phyloP scores from a whole-genome alignment of 805 yeast genomes.

The Lipomyces yamanashiensis region DNA sequence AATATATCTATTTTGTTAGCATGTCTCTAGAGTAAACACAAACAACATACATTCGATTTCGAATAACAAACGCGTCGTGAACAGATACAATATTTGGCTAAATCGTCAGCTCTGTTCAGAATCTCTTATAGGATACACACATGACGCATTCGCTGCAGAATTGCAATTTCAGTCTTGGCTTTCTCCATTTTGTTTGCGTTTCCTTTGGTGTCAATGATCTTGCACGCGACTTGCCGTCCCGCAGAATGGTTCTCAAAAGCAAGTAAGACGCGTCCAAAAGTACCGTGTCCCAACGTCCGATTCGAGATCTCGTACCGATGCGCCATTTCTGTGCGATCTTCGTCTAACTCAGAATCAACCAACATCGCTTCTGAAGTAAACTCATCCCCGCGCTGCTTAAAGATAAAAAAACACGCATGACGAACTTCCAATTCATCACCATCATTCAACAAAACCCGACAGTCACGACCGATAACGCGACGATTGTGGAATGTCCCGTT shows the following conservation, averaged over 20 bases:
- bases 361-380: no score
- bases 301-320: conserved; percentile 16
- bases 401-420: conserved; percentile 36
- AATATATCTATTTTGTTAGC: conserved; percentile 29
- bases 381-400: conserved; percentile 24
- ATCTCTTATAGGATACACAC: conserved; percentile 4
- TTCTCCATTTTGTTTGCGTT: conserved; percentile 17
- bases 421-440: conserved; percentile 37
- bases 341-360: conserved; percentile 9
- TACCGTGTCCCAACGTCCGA: conserved; percentile 33
- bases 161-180: conserved; percentile 35
- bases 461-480: conserved; percentile 29
- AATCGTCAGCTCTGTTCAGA: neutral
- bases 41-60: conserved; percentile 25
- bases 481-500: conserved; percentile 39
- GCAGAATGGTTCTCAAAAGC: conserved; percentile 14
- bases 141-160: conserved; percentile 31
- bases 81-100: conserved; percentile 36
- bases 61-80: conserved; percentile 25
- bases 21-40: neutral
- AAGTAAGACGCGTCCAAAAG: conserved; percentile 34
- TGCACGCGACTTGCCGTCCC: conserved; percentile 37
- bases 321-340: conserved; percentile 6
- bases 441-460: conserved; percentile 32
- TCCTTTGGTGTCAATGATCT: conserved; percentile 34